These are phyloP conservation scores for Candida sanyaensis DNA, from an alignment of 1,139 yeast genomes.

Conservation along the genomic window DNA sequence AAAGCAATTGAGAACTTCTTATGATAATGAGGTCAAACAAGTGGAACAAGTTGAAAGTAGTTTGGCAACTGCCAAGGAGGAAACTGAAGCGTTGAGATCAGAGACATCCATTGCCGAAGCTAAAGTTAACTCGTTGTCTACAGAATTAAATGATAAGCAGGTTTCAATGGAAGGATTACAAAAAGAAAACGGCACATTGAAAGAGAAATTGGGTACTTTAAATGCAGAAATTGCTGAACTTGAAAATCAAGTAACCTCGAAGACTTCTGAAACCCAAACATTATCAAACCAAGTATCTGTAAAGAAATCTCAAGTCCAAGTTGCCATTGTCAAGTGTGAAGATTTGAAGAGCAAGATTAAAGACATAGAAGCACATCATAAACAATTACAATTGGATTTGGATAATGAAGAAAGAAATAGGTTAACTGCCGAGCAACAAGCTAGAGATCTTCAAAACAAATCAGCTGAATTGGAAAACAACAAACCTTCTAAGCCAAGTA, in stretches of 20 bases:
- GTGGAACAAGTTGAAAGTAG: conserved; percentile 67
- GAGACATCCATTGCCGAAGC: conserved; percentile 84
- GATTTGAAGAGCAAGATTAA: conserved; percentile 34
- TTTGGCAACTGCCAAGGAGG: conserved; percentile 61
- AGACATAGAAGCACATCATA: conserved; percentile 28
- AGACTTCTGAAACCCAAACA: conserved; percentile 56
- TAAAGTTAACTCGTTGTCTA: conserved; percentile 68
- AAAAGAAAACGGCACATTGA: conserved; percentile 62
- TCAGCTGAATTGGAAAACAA: conserved; percentile 17
- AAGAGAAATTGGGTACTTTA: conserved; percentile 64
- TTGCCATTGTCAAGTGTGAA: conserved; percentile 58
- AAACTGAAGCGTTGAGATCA: conserved; percentile 70
- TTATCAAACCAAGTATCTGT: conserved; percentile 66
- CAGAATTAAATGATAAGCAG: conserved; percentile 65
- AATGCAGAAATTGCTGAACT: conserved; percentile 68
- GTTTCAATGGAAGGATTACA: conserved; percentile 63
- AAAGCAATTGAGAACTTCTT: conserved; percentile 63
- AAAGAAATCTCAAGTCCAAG: conserved; percentile 67
- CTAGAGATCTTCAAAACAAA: conserved; percentile 27
- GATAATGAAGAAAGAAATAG: conserved; percentile 24
- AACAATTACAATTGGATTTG: conserved; percentile 26
- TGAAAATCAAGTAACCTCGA: conserved; percentile 54
- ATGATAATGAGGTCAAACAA: conserved; percentile 78
- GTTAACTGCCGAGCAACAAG: conserved; percentile 27
- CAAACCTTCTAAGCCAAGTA: conserved; percentile 20